Evolutionary conservation across 495 filamentous ascomycete genomes (phyloP).

Genomic region (Penicillium egyptiacum): DNA sequence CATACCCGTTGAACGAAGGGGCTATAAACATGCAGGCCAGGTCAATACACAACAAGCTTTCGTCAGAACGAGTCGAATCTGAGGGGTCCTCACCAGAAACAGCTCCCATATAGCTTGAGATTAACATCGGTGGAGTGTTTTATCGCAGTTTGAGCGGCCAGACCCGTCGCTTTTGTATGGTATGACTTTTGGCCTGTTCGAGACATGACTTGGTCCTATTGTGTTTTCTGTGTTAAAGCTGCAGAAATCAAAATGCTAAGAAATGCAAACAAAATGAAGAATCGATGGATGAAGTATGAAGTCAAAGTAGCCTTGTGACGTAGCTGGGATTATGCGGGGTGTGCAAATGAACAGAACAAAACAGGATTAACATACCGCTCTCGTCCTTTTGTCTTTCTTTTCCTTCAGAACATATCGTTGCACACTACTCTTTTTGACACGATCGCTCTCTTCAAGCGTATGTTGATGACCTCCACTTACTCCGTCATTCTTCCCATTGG

Average conservation of each 20-base stretch:
- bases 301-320: constrained; percentile 22
- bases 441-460: constrained; percentile 74
- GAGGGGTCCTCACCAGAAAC: constrained; percentile 73
- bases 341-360: constrained; percentile 11
- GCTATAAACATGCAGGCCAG: constrained; percentile 27
- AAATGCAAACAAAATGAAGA: background rate
- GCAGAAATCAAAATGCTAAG: background rate
- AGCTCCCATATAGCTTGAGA: constrained; percentile 83
- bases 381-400: constrained; percentile 67
- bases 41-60: constrained; percentile 11
- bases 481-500: constrained; percentile 69
- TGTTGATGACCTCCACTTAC: constrained; percentile 71
- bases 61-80: background rate
- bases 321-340: constrained; percentile 24
- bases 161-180: constrained; percentile 79
- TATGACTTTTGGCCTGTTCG: constrained; percentile 65
- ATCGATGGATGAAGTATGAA: background rate
- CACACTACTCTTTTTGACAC: constrained; percentile 82
- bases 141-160: constrained; percentile 70
- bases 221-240: constrained; percentile 8
- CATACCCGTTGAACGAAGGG: constrained; percentile 92
- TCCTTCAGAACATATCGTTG: constrained; percentile 64
- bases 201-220: constrained; percentile 45
- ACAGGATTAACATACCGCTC: constrained; percentile 52
- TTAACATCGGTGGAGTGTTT: constrained; percentile 68